Evolutionary conservation across 352 stramenopile genomes (phyloP), one percentile per base, ranked within the genome.

Genomic region (Saprolegnia parasitica): DNA sequence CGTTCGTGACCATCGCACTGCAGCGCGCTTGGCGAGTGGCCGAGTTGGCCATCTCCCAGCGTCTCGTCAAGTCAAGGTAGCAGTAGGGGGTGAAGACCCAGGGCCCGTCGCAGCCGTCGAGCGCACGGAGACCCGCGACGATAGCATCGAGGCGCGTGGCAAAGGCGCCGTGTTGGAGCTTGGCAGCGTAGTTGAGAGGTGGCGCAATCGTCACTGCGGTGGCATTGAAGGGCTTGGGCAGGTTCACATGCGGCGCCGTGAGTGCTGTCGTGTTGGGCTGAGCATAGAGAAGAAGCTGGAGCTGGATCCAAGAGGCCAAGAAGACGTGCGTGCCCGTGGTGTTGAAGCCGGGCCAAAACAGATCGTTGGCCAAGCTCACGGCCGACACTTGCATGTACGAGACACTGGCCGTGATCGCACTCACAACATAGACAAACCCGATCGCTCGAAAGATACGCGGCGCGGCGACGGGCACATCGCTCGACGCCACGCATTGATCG

Each of bases 1-100:
- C 60, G 23, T 67, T 67, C 5, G 18, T 37, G 18, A 20, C 11
- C 15, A 40, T 40, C 16, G 16, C 26, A 21, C 13, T 11, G 60
- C 60, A 67, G 21, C 60, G 32, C 3, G 21, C 23, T 24, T 67
- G 60, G 20, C 60, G 60, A 0, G 10, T 46, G 32, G 42, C 21
- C 20, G 60, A 54, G 40, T 67, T 45, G 40, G 60, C 60, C 24
- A 67, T 32, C 16, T 35, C 10, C 60, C 60, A 67, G 9, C 1
- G 8, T 5, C 21, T 55, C 18, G 32, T n/a, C n/a, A 67, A 57
- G 32, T 67, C 60, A 5, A 67, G 21, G n/a, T 32, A 67, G 40
- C 60, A 67, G 40, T 55, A 67, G n/a, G 35, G 40, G 20, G 40
- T 67, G 5, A 67, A 23, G 26, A 46, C n/a, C 40, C 60, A 46